Base-by-base conservation (phyloP, 192 early-diverging fungal genomes). In the Coemansia sp. region DNA sequence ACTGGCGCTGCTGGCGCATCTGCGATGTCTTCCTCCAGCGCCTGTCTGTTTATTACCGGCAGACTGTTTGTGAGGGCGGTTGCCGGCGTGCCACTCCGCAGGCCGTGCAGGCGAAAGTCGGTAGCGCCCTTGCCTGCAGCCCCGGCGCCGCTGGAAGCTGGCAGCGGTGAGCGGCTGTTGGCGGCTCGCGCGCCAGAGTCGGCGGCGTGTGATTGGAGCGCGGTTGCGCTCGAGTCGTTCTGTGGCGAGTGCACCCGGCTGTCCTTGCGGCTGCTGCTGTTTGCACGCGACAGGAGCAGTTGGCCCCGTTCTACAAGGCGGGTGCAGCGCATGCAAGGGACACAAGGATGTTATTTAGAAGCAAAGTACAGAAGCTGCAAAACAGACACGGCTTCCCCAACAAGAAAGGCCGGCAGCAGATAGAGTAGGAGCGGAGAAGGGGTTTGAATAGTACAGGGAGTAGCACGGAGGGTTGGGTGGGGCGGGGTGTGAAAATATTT, bases 281-380 rank as follows among this genome's bases (percentile, higher is more conserved):
- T 67, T 38, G 77, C 66, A 63, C 77, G 77, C 59, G 77, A 70
- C 69, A 80, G 56, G 56, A 80, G 69, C 62, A 69, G 64, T 51
- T 80, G 77, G 60, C 77, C 77, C 66, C 77, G 72, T 68, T 80
- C 77, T 80, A 80, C 63, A 68, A 73, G 70, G 54, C 76, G 72
- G 58, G 41, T 52, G 61, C 67, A 72, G 21, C 59, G 58, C 77
- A 79, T 79, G 67, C 76, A 79, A 79, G 66, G 59, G 57, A 52
- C 61, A 50, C 8, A 37, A 22, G 55, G 47, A 12, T 17, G 12
- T 17, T 19, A 24, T 53, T 45, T 53, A 53, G 51, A 53, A 45
- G 43, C n/a, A n/a, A n/a, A n/a, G 43, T 45, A 45, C 43, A 45
- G 43, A 45, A 45, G 43, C 43, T 45, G 29, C 29, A 32, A 32